Conservation (phyloP, 2,329 filamentous ascomycete genomes). For the Beauveria caledonica region DNA sequence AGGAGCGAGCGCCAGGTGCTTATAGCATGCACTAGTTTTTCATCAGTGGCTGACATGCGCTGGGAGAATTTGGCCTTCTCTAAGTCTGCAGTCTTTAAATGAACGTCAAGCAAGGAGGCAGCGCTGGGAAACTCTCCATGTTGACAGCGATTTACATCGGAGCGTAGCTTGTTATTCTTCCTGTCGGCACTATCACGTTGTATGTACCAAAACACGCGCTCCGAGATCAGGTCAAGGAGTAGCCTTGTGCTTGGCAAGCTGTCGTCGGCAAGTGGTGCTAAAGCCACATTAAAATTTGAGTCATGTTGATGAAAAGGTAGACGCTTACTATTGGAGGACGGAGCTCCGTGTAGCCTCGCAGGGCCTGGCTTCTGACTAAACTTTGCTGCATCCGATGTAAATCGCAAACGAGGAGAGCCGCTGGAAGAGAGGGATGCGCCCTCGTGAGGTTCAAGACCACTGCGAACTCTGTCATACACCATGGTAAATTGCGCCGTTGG, state of each 20-base stretch:
- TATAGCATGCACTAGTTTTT: neutral
- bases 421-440: neutral
- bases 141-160: neutral
- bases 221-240: neutral
- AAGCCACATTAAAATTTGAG: neutral
- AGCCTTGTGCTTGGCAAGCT: neutral
- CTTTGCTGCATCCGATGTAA: neutral
- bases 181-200: conserved; percentile 2
- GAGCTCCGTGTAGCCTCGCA: neutral
- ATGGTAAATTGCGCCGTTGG: neutral
- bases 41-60: neutral
- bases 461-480: neutral
- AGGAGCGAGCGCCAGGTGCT: neutral
- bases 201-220: neutral
- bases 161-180: neutral
- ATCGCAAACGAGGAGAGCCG: neutral
- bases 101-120: neutral
- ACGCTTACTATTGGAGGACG: neutral
- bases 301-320: no score
- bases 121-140: neutral
- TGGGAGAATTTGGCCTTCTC: neutral
- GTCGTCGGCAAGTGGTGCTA: neutral
- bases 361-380: neutral
- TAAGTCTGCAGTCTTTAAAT: neutral
- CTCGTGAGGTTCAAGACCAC: neutral